Conservation (phyloP, 129 eudicot genomes). For the Cynara cardunculus region DNA sequence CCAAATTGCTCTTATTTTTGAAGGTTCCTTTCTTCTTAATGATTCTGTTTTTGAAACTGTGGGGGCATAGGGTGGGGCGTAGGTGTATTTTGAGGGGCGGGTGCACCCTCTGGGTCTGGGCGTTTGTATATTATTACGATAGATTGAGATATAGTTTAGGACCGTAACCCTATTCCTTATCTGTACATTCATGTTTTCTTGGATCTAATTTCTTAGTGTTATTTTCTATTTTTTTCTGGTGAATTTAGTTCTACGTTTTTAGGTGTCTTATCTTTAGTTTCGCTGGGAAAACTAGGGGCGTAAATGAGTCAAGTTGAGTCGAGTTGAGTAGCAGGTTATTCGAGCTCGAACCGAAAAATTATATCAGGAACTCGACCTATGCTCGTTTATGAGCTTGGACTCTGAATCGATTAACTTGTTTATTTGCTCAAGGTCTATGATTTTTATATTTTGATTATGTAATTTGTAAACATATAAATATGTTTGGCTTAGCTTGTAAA, state of each 20-base stretch:
- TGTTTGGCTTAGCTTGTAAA: too few relatives aligned
- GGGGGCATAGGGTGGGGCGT: neutral
- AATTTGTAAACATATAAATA: too few relatives aligned
- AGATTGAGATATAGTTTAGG: conserved; percentile 28
- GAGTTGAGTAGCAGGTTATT: too few relatives aligned
- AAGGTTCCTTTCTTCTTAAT: conserved; percentile 14
- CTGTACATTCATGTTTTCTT: conserved; percentile 18
- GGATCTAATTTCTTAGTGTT: conserved; percentile 17
- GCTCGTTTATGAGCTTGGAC: too few relatives aligned
- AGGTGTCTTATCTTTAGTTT: too few relatives aligned
- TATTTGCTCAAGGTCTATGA: too few relatives aligned
- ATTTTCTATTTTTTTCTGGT: neutral
- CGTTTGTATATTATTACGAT: conserved; percentile 22
- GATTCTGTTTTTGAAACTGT: conserved; percentile 8
- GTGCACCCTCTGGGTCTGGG: conserved; percentile 17
- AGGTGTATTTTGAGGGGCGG: conserved; percentile 13
- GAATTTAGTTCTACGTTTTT: neutral
- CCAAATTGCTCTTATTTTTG: conserved; percentile 27
- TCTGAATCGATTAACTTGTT: too few relatives aligned
- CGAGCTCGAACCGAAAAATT: too few relatives aligned
- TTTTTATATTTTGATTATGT: too few relatives aligned
- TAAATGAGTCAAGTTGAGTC: too few relatives aligned
- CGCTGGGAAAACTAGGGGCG: too few relatives aligned
- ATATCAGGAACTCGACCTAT: too few relatives aligned
- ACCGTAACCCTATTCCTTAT: conserved; percentile 2